These are phyloP conservation scores for Pleurotus cornucopiae DNA, from an alignment of 768 basidiomycete species.

Conservation along the genomic window DNA sequence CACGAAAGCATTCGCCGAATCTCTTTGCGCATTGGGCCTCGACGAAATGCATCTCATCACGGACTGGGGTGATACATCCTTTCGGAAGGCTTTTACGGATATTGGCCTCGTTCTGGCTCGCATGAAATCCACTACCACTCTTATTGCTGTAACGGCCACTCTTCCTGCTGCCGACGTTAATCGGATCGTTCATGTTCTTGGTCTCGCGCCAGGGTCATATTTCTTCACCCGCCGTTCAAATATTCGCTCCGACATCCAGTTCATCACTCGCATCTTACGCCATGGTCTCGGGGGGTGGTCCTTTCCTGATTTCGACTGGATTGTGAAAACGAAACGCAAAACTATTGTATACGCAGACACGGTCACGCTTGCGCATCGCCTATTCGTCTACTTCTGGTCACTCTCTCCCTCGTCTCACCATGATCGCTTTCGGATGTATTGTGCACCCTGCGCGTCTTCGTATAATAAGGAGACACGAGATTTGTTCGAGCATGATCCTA, in stretches of 20 bases:
- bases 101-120: background rate
- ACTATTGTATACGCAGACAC: conserved; percentile 25
- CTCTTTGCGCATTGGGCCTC: conserved; percentile 19
- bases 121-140: background rate
- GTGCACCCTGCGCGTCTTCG: background rate
- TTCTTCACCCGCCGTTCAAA: conserved; percentile 18
- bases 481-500: background rate
- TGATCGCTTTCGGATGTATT: background rate
- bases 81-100: conserved; percentile 16
- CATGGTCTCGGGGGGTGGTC: conserved; percentile 13
- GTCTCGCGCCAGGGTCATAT: conserved; percentile 12
- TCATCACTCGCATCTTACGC: conserved; percentile 16
- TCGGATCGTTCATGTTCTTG: conserved; percentile 17
- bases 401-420: background rate
- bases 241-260: conserved; percentile 19
- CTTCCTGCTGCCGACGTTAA: background rate
- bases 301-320: conserved; percentile 23
- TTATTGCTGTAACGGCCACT: conserved; percentile 3
- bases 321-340: conserved; percentile 14
- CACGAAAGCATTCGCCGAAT: conserved; percentile 13
- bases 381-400: conserved; percentile 18
- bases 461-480: background rate
- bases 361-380: conserved; percentile 17
- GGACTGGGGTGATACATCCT: conserved; percentile 18
- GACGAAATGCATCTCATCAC: conserved; percentile 23